Percentiles rank a stretch among this genome's conserved stretches.
Conservation (phyloP, 345 rosid species). For the Citrus cavaleriei region DNA sequence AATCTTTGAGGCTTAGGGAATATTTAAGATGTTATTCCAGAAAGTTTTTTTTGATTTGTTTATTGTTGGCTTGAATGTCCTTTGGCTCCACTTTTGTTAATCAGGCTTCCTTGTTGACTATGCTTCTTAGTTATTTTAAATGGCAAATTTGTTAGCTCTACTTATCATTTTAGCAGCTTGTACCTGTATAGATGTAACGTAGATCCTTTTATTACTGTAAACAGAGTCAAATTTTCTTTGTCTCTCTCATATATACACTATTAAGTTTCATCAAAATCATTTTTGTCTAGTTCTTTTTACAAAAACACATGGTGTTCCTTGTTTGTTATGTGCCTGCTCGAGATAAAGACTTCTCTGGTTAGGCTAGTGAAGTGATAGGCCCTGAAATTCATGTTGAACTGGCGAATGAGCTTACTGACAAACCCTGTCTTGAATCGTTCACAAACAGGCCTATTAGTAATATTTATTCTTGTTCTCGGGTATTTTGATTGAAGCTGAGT, state of each 20-base stretch:
- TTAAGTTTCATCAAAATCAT: background rate
- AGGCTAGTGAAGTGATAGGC: background rate
- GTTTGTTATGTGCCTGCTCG: background rate
- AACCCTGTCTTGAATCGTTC: background rate
- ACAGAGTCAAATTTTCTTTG: background rate
- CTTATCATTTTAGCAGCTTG: slow-evolving; percentile 1
- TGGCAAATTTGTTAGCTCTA: background rate
- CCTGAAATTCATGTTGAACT: background rate
- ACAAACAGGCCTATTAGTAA: background rate
- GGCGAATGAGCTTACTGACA: background rate
- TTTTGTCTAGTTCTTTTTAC: background rate
- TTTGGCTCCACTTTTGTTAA: background rate
- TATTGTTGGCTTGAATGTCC: background rate
- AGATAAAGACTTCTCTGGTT: background rate
- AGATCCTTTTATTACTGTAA: background rate
- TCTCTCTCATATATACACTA: background rate
- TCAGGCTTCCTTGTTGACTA: background rate
- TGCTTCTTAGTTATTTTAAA: background rate
- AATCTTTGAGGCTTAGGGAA: background rate
- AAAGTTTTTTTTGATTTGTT: background rate
- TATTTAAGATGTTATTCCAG: background rate
- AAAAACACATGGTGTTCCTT: background rate
- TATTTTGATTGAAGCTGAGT: background rate
- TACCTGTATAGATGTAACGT: background rate
- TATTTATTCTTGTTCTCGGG: background rate